phyloP scores from a whole-genome alignment of 2,329 filamentous ascomycete genomes.

The Phaeosphaeriaceae sp. region DNA sequence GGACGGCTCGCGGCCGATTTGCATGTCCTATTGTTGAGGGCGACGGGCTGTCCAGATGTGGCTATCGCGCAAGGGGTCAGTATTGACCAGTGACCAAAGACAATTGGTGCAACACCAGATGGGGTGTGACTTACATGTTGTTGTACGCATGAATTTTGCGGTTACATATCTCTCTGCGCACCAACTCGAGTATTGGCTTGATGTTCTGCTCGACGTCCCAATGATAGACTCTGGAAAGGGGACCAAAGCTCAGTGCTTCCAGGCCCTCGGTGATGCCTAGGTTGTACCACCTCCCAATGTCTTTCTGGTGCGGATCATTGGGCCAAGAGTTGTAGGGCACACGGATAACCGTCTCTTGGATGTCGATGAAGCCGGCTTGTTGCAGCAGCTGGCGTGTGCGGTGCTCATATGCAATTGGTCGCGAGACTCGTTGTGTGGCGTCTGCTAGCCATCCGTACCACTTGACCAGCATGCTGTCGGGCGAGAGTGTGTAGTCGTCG shows the following conservation, averaged over 20 bases:
- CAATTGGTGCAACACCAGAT: constrained; percentile 29
- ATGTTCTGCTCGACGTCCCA: constrained; percentile 69
- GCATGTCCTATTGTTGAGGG: constrained; percentile 47
- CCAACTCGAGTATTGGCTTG: constrained; percentile 65
- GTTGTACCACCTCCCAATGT: constrained; percentile 84
- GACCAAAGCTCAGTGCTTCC: constrained; percentile 74
- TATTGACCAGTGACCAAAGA: constrained; percentile 26
- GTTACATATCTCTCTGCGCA: constrained; percentile 72
- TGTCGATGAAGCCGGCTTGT: constrained; percentile 78
- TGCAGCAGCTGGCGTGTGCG: constrained; percentile 68
- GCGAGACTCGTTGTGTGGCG: constrained; percentile 70
- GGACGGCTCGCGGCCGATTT: not conserved
- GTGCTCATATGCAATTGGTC: constrained; percentile 71
- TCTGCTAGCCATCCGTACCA: constrained; percentile 75
- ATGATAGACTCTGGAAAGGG: constrained; percentile 70
- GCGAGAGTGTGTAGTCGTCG: constrained; percentile 68
- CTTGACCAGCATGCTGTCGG: constrained; percentile 64
- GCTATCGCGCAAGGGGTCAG: constrained; percentile 47
- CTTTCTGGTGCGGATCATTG: constrained; percentile 66
- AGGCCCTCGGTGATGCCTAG: constrained; percentile 76
- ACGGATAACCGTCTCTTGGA: constrained; percentile 72
- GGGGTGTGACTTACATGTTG: constrained; percentile 68
- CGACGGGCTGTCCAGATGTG: constrained; percentile 57
- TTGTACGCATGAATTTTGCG: constrained; percentile 76
- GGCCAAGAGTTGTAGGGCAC: constrained; percentile 80